These are phyloP conservation scores for Westerdykella ornata DNA, from an alignment of 2,329 filamentous ascomycete genomes.

Conservation along the genomic window DNA sequence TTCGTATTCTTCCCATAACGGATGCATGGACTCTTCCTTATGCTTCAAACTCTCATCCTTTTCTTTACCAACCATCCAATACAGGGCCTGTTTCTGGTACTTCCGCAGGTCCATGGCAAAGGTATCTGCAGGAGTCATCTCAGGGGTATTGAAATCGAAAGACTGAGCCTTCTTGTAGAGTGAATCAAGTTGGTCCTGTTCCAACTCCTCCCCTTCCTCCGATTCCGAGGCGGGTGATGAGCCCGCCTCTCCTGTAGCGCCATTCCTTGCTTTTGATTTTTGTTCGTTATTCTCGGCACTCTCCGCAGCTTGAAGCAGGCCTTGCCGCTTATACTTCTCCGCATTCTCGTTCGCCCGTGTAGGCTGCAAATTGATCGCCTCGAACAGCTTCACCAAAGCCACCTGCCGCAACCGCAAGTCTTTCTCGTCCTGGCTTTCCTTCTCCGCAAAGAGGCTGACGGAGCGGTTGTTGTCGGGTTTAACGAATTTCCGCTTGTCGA, in stretches of 20 bases:
- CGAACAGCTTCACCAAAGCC: constrained; percentile 78
- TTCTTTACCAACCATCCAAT: constrained; percentile 97
- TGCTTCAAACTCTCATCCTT: constrained; percentile 63
- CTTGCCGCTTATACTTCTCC: constrained; percentile 73
- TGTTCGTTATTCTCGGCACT: constrained; percentile 65
- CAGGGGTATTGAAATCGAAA: constrained; percentile 88
- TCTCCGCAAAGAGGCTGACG: constrained; percentile 70
- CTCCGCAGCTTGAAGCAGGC: constrained; percentile 79
- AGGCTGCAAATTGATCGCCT: constrained; percentile 79
- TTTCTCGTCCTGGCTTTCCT: constrained; percentile 80
- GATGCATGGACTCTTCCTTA: constrained; percentile 81
- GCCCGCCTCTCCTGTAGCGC: constrained; percentile 39
- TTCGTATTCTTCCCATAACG: constrained; percentile 89
- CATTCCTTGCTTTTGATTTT: constrained; percentile 43
- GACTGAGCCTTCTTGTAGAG: constrained; percentile 94
- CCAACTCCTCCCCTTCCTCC: constrained; percentile 84
- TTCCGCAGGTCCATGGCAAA: constrained; percentile 80
- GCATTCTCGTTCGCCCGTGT: constrained; percentile 66
- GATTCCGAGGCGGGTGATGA: constrained; percentile 56
- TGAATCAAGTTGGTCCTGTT: constrained; percentile 90
- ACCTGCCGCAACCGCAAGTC: constrained; percentile 77
- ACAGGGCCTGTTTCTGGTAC: constrained; percentile 89
- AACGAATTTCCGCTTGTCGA: constrained; percentile 58
- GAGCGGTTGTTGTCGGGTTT: constrained; percentile 63
- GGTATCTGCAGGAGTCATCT: constrained; percentile 71